Evolutionary conservation across 2,329 filamentous ascomycete species (phyloP).

Genomic region (Aspergillus sclerotialis): DNA sequence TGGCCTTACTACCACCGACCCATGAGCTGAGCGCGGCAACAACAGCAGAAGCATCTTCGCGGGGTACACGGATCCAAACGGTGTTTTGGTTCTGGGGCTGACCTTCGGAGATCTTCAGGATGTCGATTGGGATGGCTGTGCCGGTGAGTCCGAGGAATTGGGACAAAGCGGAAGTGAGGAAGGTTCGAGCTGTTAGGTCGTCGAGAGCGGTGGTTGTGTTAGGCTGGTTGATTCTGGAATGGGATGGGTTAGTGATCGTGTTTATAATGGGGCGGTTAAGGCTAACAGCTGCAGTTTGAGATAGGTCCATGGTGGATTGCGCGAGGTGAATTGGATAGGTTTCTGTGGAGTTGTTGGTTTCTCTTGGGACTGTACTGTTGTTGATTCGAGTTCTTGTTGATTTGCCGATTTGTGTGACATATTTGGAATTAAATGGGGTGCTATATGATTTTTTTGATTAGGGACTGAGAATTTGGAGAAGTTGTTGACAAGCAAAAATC

Average conservation of each 20-base stretch:
- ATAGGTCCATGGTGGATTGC: conserved; percentile 38
- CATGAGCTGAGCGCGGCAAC: conserved; percentile 41
- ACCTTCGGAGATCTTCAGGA: conserved; percentile 30
- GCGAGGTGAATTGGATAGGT: conserved; percentile 29
- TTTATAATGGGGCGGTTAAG: neutral
- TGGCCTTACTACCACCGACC: conserved; percentile 26
- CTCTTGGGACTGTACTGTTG: no score
- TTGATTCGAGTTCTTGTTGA: conserved; percentile 21
- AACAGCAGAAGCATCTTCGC: conserved; percentile 38
- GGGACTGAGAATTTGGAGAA: no score
- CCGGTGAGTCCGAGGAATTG: conserved; percentile 43
- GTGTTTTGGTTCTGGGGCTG: conserved; percentile 4
- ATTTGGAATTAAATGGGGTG: no score
- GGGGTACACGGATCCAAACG: conserved; percentile 40
- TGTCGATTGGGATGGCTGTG: conserved; percentile 41
- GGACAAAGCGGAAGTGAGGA: conserved; percentile 39
- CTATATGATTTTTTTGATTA: no score
- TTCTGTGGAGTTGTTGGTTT: conserved; percentile 7
- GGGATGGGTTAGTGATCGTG: conserved; percentile 3
- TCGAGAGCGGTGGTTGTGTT: conserved; percentile 26
- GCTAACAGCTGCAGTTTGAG: conserved; percentile 36
- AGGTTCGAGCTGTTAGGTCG: conserved; percentile 39
- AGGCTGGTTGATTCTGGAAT: conserved; percentile 21
- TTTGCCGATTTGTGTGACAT: conserved; percentile 11
- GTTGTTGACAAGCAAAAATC: conserved; percentile 6